A percentile compares a stretch with the other conserved stretches of the same genome.
Conservation (phyloP, 495 filamentous ascomycete genomes). For the Penicillium simplicissimum region DNA sequence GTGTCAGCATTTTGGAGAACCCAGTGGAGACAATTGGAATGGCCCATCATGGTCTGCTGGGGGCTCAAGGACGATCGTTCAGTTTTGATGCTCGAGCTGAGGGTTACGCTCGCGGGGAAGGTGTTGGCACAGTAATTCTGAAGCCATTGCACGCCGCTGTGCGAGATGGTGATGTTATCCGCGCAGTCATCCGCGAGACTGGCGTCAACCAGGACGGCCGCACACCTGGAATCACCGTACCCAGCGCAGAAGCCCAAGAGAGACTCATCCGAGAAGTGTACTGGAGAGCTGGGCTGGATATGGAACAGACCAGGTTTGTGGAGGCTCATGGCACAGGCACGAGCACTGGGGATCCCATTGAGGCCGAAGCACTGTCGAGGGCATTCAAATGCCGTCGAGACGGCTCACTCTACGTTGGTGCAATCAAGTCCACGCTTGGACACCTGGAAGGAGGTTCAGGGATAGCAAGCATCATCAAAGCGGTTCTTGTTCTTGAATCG, state of each 20-base stretch:
- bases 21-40: slow-evolving; percentile 23
- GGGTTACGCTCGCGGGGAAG: slow-evolving; percentile 50
- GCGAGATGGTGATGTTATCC: slow-evolving; percentile 44
- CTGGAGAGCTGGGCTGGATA: slow-evolving; percentile 32
- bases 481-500: slow-evolving; percentile 41
- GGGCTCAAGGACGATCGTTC: slow-evolving; percentile 35
- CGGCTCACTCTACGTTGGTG: slow-evolving; percentile 32
- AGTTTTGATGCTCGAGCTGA: slow-evolving; percentile 45
- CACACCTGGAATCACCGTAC: slow-evolving; percentile 44
- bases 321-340: slow-evolving; percentile 54
- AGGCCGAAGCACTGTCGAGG: slow-evolving; percentile 50
- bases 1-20: slow-evolving; percentile 25
- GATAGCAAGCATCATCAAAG: slow-evolving; percentile 43
- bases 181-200: slow-evolving; percentile 38
- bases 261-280: slow-evolving; percentile 47
- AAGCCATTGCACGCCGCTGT: slow-evolving; percentile 43
- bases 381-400: slow-evolving; percentile 25
- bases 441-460: slow-evolving; percentile 51
- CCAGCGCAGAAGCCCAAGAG: slow-evolving; percentile 40
- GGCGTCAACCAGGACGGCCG: slow-evolving; percentile 54
- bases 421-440: slow-evolving; percentile 46
- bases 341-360: slow-evolving; percentile 49
- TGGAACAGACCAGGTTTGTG: slow-evolving; percentile 44
- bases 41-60: slow-evolving; percentile 34
- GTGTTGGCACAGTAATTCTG: slow-evolving; percentile 40